Base-by-base conservation (phyloP, 1,284 basidiomycete species). In the Trichosporon ovoides region DNA sequence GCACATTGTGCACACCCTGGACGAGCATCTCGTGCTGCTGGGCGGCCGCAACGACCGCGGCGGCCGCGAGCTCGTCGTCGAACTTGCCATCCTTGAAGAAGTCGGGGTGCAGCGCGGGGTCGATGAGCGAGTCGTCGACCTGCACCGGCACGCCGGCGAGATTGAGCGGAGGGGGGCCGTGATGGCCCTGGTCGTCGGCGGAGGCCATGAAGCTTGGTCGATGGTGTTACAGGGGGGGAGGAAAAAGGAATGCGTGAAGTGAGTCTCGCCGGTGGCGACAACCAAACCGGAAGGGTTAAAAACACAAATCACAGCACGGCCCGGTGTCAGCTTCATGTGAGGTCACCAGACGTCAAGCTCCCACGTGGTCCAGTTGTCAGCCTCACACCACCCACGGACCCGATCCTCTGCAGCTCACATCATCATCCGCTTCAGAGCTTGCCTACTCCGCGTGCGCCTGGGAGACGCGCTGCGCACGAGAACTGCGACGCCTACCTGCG, bases 31-130 rank as follows among this genome's bases (percentile, higher is more conserved):
- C 53, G 19, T 36, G 56, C 18, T 51, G 49, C 34, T 51, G 53
- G 54, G 57, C 55, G 5, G 63, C 66, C 6, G 62, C 64, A 1
- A 62, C 66, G 1, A 60, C 61, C 2, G 61, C 61, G 0, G 56
- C 61, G 2, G 58, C 58, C 3, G 61, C 59, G 20, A 63, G 48
- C 18, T 63, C 61, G 46, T 60, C 55, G 31, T 63, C 61, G 54
- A 63, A 63, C 56, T 63, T 63, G 43, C 50, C 52, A 19, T 59
- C 57, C n/a, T 61, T 18, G 56, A 64, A 64, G 46, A 61, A 64
- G 46, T 53, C 55, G 3, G 56, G 37, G 20, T 55, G 49, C 24
- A 64, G 57, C 10, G 52, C 14, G 11, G 63, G 58, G 40, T 64
- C 63, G 46, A 64, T 64, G 52, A 64, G 60, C 5, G 52, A 48